These are phyloP conservation scores for Setaria viridis DNA, from an alignment of 202 grass and related monocot species.

Conservation along the genomic window DNA sequence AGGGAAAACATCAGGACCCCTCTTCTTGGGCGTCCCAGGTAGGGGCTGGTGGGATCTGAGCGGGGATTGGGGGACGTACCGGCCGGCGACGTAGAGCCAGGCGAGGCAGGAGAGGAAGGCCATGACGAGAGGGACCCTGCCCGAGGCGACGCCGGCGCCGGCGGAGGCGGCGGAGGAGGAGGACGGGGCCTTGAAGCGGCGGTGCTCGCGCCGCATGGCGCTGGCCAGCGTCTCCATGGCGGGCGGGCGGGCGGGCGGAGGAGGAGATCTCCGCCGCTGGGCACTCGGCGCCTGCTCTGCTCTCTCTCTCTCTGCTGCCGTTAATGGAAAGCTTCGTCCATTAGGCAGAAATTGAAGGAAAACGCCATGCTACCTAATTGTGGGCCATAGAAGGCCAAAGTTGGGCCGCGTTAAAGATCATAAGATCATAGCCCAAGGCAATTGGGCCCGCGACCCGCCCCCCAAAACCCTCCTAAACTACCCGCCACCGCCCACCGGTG, in stretches of 20 bases:
- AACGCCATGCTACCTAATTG: neutral
- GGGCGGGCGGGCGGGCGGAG: neutral
- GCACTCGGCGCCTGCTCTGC: neutral
- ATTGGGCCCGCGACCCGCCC: neutral
- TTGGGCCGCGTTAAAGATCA: neutral
- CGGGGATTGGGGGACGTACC: slow-evolving; percentile 31
- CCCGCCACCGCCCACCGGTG: neutral
- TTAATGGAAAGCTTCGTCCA: neutral
- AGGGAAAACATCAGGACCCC: neutral
- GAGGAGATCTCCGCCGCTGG: neutral
- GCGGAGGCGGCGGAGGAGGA: slow-evolving; percentile 31
- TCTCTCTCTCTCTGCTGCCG: neutral
- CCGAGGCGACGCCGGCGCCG: slow-evolving; percentile 31
- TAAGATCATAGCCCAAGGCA: neutral
- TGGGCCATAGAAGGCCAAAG: neutral
- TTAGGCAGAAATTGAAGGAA: neutral
- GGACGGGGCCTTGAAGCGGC: slow-evolving; percentile 56
- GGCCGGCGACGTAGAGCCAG: slow-evolving; percentile 92
- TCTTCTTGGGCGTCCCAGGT: neutral
- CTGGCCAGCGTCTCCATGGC: slow-evolving; percentile 79
- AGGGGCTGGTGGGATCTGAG: neutral
- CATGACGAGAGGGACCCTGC: slow-evolving; percentile 69
- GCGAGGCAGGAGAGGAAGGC: slow-evolving; percentile 92
- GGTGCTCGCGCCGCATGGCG: slow-evolving; percentile 70
- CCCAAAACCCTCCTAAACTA: neutral